These are phyloP conservation scores for Aspergillus alliaceus DNA, from an alignment of 2,329 filamentous ascomycete species.

Conservation along the genomic window DNA sequence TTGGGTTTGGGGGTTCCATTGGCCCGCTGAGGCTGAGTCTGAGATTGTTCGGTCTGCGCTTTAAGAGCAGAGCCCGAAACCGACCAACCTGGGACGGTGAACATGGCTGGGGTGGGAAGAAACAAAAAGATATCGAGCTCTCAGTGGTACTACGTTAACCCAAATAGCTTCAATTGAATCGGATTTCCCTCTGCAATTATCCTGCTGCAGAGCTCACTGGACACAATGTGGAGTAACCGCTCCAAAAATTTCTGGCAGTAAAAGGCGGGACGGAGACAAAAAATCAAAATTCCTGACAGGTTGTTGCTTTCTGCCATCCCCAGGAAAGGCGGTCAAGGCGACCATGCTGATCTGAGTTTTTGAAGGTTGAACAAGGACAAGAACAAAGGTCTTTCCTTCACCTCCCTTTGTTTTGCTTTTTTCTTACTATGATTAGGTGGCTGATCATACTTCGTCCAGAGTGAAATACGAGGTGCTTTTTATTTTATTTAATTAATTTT, in stretches of 20 bases:
- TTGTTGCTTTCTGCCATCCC: constrained; percentile 1
- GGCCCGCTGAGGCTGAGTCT: constrained; percentile 54
- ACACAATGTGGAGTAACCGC: not conserved
- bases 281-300: not conserved
- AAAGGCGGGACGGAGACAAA: constrained; percentile 9
- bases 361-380: not conserved
- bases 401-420: not conserved
- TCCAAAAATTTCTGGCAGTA: constrained; percentile 18
- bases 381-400: not conserved
- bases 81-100: constrained; percentile 91
- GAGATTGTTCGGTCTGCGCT: constrained; percentile 64
- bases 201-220: not conserved
- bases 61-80: constrained; percentile 71
- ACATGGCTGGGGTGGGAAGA: constrained; percentile 59
- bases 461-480: not conserved
- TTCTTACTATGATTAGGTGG: not conserved
- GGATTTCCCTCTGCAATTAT: not conserved
- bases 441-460: not conserved
- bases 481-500: not conserved
- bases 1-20: constrained; percentile 26
- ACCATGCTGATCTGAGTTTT: not conserved
- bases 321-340: constrained; percentile 1
- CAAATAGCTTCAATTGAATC: not conserved
- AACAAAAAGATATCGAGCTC: not conserved
- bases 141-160: not conserved